Base-by-base conservation (phyloP, 2,329 filamentous ascomycete genomes). In the Leptodontidium sp. region DNA sequence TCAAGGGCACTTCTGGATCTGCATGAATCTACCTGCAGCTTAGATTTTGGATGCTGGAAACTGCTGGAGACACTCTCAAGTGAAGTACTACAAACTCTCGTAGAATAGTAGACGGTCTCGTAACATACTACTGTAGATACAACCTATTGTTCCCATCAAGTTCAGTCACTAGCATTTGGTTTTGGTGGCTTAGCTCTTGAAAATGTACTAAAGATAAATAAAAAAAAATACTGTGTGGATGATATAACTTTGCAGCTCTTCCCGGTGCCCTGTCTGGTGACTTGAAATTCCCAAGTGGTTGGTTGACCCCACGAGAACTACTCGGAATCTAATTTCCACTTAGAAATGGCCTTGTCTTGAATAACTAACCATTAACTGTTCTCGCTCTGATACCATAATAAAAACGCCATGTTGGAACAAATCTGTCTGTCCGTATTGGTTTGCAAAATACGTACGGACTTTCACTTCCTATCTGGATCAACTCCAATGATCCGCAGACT, bases 401-500 rank as follows among this genome's bases (percentile, higher is more conserved):
- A n/a, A 40, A 26, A 17, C 1, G 11, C 11, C 4, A 26, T 40
- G 2, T 29, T 26, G 21, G 7, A 32, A 32, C 21, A 26, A 43
- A 11, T 59, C 12, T 40, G 8, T 14, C 14, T 6, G 52, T 14
- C 21, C 12, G 21, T 59, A 43, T 26, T 26, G 11, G 2, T 29
- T 45, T 29, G 21, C 11, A 26, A 17, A 8, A 58, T 35, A 59
- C 14, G n/a, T 64, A 66, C 61, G 57, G 43, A 15, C 49, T 52
- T 69, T 72, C 21, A 77, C 67, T 75, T 78, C 55, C 73, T 76
- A 35, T 77, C 76, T 21, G 73, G 68, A 65, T 78, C 76, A 58
- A 78, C 72, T 21, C 77, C 78, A 55, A 93, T 83, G 67, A 94
- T 92, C 75, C 90, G 89, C 68, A 94, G 79, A 62, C 69, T 73